Conservation (phyloP, 805 yeast species). For the Saccharomyces eubayanus region DNA sequence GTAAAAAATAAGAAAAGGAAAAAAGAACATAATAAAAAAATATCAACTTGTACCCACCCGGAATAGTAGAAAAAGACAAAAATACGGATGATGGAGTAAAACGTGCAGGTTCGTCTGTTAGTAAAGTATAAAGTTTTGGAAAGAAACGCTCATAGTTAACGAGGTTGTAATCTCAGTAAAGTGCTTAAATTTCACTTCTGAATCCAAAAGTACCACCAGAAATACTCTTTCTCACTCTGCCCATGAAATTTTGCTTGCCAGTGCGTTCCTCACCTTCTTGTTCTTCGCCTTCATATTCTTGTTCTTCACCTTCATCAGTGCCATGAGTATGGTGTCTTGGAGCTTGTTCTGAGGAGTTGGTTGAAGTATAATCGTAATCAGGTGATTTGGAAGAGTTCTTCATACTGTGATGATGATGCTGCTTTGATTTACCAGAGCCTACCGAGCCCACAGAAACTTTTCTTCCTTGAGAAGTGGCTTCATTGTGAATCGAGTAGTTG, state of each 20-base stretch:
- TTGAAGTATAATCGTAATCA: background rate
- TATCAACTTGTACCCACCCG: no score
- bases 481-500: constrained; percentile 4
- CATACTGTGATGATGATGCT: background rate
- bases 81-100: no score
- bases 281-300: background rate
- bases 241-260: background rate
- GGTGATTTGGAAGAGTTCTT: background rate
- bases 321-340: background rate
- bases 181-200: background rate
- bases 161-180: no score
- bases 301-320: background rate
- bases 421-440: background rate
- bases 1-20: no score
- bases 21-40: no score
- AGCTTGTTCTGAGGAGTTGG: background rate
- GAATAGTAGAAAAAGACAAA: no score
- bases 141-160: no score
- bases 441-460: constrained; percentile 6
- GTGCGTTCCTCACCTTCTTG: background rate
- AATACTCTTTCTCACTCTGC: background rate
- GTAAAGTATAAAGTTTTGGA: no score
- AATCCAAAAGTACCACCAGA: background rate
- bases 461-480: constrained; percentile 1
- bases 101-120: no score